Evolutionary conservation across 768 basidiomycete genomes (phyloP).

Genomic region (Hemileccinum rubropunctum): DNA sequence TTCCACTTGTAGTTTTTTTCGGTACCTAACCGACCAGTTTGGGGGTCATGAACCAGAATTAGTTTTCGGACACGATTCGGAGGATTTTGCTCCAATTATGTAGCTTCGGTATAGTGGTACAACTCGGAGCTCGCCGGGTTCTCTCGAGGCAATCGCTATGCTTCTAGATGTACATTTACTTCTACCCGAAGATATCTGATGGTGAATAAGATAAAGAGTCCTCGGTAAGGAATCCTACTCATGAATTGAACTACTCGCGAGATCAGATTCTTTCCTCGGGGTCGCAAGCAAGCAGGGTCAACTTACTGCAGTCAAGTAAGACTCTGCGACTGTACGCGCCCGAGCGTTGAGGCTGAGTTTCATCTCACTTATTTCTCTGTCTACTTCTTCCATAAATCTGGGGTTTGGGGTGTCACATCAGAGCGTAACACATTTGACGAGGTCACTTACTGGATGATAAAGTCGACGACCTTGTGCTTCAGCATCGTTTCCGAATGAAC

Average conservation of each 20-base stretch:
- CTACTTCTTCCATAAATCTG: conserved; percentile 99
- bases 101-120: conserved; percentile 15
- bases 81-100: background rate
- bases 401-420: background rate
- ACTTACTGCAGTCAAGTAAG: conserved; percentile 87
- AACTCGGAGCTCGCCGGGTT: conserved; percentile 5
- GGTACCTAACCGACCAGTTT: conserved; percentile 4
- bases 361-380: conserved; percentile 99
- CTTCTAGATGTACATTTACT: conserved; percentile 16
- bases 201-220: conserved; percentile 10
- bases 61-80: background rate
- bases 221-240: conserved; percentile 6
- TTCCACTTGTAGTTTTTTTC: conserved; percentile 16
- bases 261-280: conserved; percentile 3
- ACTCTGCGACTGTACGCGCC: conserved; percentile 96
- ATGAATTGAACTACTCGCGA: conserved; percentile 25
- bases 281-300: background rate
- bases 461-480: conserved; percentile 99
- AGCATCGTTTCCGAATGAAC: conserved; percentile 97
- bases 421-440: conserved; percentile 1
- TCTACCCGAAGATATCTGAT: conserved; percentile 17
- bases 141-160: conserved; percentile 5
- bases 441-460: conserved; percentile 88
- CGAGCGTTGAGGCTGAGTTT: conserved; percentile 95
- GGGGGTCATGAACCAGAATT: conserved; percentile 6